Evolutionary conservation across 2,329 filamentous ascomycete species (phyloP).

Genomic region (Malbranchea zuffiana): DNA sequence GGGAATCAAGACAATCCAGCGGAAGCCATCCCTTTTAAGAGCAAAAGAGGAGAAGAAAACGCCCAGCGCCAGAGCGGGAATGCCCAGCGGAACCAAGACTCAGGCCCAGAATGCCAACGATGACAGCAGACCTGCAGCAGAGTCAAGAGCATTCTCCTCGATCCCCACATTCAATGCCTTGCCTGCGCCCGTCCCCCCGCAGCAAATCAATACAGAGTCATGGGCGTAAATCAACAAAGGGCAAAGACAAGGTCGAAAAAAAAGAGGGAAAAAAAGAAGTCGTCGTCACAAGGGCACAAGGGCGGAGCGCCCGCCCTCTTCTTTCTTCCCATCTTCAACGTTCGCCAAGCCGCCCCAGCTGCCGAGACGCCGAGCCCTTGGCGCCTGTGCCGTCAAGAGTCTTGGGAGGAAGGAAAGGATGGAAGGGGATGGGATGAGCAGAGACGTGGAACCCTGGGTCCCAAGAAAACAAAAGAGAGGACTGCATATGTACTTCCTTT

Average conservation of each 20-base stretch:
- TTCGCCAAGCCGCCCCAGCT: constrained; percentile 19
- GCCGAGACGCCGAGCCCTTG: constrained; percentile 27
- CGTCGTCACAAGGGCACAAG: not conserved
- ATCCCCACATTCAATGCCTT: too few species aligned
- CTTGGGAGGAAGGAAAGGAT: constrained; percentile 3
- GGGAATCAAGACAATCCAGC: constrained; percentile 13
- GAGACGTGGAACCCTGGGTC: not conserved
- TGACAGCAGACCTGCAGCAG: too few species aligned
- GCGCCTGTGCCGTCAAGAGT: constrained; percentile 13
- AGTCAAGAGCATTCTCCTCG: too few species aligned
- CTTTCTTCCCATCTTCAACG: constrained; percentile 16
- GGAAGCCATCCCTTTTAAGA: constrained; percentile 14
- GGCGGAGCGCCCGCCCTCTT: constrained; percentile 18
- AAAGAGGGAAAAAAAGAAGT: not conserved
- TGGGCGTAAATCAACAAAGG: too few species aligned
- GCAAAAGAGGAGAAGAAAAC: constrained; percentile 9
- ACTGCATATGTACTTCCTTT: too few species aligned
- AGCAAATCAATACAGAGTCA: too few species aligned
- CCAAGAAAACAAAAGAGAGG: too few species aligned
- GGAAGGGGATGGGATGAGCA: not conserved
- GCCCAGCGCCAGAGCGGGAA: constrained; percentile 12
- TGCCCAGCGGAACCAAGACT: constrained; percentile 13
- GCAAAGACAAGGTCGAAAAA: constrained; percentile 10
- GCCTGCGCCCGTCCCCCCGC: too few species aligned
- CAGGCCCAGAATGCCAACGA: constrained; percentile 12